A percentile compares a stretch with the other conserved stretches of the same genome.
Evolutionary conservation across 2,329 filamentous ascomycete genomes (phyloP).

Genomic region (Aspergillus udagawae): DNA sequence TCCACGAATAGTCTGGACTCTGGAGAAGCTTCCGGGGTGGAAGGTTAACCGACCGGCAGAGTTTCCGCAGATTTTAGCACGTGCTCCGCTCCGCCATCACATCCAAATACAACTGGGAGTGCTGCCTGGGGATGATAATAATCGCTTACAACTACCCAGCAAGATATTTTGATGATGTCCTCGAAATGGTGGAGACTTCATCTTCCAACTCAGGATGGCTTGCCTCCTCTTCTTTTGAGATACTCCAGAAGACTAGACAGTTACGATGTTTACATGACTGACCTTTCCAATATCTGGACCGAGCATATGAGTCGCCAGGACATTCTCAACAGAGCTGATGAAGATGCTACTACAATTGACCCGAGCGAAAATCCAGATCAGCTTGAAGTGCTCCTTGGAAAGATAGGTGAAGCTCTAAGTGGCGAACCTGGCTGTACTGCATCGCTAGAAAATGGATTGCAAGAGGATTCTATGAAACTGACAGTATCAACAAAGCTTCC

Average conservation of each 20-base stretch:
- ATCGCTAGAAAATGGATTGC: conserved; percentile 24
- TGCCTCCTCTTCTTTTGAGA: conserved; percentile 39
- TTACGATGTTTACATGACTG: conserved; percentile 55
- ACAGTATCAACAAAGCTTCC: conserved; percentile 49
- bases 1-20: conserved; percentile 9
- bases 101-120: conserved; percentile 2
- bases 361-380: conserved; percentile 56
- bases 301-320: conserved; percentile 45
- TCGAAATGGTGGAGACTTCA: conserved; percentile 35
- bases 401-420: conserved; percentile 48
- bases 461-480: conserved; percentile 41
- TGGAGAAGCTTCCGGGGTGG: conserved; percentile 7
- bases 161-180: conserved; percentile 22
- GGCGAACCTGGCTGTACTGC: conserved; percentile 28
- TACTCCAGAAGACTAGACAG: conserved; percentile 32
- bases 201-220: conserved; percentile 16
- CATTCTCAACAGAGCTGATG: conserved; percentile 48
- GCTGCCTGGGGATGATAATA: conserved; percentile 3
- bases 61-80: conserved; percentile 13
- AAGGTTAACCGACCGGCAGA: conserved; percentile 23
- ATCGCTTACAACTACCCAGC: neutral
- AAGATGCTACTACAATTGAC: conserved; percentile 54
- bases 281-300: conserved; percentile 56
- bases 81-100: conserved; percentile 12
- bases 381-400: conserved; percentile 52